Evolutionary conservation across 495 filamentous ascomycete genomes (phyloP).

Genomic region (Penicillium macrosclerotiorum): DNA sequence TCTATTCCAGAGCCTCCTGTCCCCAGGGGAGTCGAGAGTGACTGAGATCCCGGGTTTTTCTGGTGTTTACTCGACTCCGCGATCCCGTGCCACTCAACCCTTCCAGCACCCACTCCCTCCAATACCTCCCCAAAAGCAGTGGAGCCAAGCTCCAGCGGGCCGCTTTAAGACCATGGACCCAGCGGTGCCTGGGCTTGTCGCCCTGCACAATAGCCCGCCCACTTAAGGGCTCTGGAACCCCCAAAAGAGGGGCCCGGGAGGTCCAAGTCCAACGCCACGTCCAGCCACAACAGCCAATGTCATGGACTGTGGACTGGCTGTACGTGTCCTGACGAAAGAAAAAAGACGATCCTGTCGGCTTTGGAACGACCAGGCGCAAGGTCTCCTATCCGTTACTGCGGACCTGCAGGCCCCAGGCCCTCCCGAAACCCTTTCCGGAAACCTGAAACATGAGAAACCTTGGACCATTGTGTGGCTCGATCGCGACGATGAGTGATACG

Average conservation of each 20-base stretch:
- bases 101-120: too few species aligned
- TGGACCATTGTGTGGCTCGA: background rate
- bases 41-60: too few species aligned
- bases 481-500: too few species aligned
- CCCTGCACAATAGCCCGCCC: background rate
- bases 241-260: background rate
- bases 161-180: constrained; percentile 3
- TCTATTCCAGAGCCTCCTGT: background rate
- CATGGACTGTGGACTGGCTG: background rate
- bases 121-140: too few species aligned
- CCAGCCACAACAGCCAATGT: constrained; percentile 6
- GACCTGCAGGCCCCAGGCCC: too few species aligned
- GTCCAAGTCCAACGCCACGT: constrained; percentile 7
- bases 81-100: too few species aligned
- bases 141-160: background rate
- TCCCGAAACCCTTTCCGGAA: too few species aligned
- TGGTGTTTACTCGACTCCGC: too few species aligned
- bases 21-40: background rate
- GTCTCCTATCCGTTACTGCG: too few species aligned
- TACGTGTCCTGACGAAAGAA: background rate
- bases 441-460: background rate
- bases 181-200: constrained; percentile 4
- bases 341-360: too few species aligned
- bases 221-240: background rate
- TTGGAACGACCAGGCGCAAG: too few species aligned